Conservation (phyloP, 1,139 yeast genomes). For the Blastobotrys buckinghamii region DNA sequence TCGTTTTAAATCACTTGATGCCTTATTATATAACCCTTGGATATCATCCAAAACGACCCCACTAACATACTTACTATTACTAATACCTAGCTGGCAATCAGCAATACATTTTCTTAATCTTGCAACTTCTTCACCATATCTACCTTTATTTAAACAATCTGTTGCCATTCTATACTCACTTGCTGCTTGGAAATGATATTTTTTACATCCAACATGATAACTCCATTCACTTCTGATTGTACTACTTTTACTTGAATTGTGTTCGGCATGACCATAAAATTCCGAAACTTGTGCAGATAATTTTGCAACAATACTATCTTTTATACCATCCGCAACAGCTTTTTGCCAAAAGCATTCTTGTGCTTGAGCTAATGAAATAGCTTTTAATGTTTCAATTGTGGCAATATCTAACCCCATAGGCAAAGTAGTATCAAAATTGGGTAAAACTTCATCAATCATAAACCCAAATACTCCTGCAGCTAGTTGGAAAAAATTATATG, state of each 20-base stretch:
- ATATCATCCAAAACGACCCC: constrained; percentile 43
- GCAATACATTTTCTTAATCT: constrained; percentile 43
- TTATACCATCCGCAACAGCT: constrained; percentile 52
- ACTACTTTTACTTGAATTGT: constrained; percentile 44
- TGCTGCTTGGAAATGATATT: constrained; percentile 62
- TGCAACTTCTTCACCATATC: constrained; percentile 69
- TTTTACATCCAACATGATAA: constrained; percentile 52
- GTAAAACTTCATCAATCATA: constrained; percentile 31
- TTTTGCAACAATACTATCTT: constrained; percentile 57
- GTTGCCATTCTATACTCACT: constrained; percentile 58
- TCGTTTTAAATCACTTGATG: constrained; percentile 43
- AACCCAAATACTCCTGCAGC: constrained; percentile 65
- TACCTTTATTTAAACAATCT: constrained; percentile 42
- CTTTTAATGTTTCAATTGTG: constrained; percentile 40
- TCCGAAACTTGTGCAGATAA: constrained; percentile 58
- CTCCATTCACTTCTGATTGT: constrained; percentile 58
- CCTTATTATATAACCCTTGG: constrained; percentile 41
- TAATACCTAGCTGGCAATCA: constrained; percentile 35
- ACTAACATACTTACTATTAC: constrained; percentile 39
- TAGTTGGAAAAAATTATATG: constrained; percentile 56
- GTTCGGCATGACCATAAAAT: constrained; percentile 47
- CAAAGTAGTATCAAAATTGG: constrained; percentile 23
- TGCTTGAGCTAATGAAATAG: constrained; percentile 73
- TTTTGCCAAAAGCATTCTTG: constrained; percentile 84
- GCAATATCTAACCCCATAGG: constrained; percentile 43